Base-by-base conservation (phyloP, 148 eudicot genomes). In the Cornus suecica region DNA sequence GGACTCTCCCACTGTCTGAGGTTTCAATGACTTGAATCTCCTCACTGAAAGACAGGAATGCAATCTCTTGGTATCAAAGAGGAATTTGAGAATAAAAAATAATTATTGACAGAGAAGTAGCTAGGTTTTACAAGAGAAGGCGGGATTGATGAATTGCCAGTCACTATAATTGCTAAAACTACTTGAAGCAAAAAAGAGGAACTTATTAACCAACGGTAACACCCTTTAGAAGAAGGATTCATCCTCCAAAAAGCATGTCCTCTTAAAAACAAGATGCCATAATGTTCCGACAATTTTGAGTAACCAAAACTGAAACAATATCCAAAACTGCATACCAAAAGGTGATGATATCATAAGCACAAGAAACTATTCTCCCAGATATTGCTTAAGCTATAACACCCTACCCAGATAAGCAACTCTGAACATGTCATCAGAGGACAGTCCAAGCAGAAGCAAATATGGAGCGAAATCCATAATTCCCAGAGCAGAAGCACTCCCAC, bases 11-110 rank as follows among this genome's bases (percentile, higher is more conserved):
- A 69, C 85, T 77, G 83, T 52, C 75, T 61, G 73, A 69, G 85
- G 83, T 74, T 82, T 84, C 80, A 86, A 72, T 18, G 89, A 71
- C 76, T 86, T 86, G 66, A 79, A 79, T 79, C 80, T 81, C 72
- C 75, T 86, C 67, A 81, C 89, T 86, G 82, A 67, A 66, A 66
- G 52, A 54, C 10, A 76, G 72, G 24, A 11, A 71, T 10, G 64
- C 62, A 28, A 48, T 41, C 26, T 64, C 6, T 22, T 24, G 69
- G 26, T 45, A 48, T 4, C 28, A 58, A 15, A 65, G 64, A 29
- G 25, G 23, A 48, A 30, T 14, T 27, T 30, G 26, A 11, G 20
- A 56, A n/a, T n/a, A n/a, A 25, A 52, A 4, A 15, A 16, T 62
- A 37, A 63, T 23, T 16, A 14, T 60, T 32, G 24, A 22, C 26